These are phyloP conservation scores for Trichoderma koningiopsis DNA, from an alignment of 2,329 filamentous ascomycete species.

Conservation along the genomic window DNA sequence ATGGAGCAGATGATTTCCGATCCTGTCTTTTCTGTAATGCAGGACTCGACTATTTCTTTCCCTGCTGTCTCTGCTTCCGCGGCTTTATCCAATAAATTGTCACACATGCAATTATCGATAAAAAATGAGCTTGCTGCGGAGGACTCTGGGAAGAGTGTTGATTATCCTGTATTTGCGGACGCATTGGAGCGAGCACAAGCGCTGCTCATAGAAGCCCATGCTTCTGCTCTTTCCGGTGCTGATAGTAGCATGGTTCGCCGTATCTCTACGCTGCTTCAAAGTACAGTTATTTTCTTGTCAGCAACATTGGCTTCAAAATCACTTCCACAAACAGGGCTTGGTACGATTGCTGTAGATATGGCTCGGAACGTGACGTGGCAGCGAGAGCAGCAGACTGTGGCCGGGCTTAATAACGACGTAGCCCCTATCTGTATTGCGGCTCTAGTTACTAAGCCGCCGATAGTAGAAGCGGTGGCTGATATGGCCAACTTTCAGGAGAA, in stretches of 20 bases:
- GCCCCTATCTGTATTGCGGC: conserved; percentile 33
- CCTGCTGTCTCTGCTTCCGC: conserved; percentile 62
- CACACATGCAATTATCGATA: conserved; percentile 42
- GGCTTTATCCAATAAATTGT: conserved; percentile 40
- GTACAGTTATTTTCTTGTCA: conserved; percentile 65
- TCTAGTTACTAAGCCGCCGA: conserved; percentile 42
- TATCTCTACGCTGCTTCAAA: conserved; percentile 65
- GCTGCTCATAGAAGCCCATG: conserved; percentile 64
- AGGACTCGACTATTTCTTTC: conserved; percentile 89
- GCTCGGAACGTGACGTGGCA: conserved; percentile 69
- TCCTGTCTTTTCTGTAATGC: conserved; percentile 83
- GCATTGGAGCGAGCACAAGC: conserved; percentile 67
- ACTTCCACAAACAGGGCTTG: conserved; percentile 56
- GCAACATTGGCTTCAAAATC: conserved; percentile 56
- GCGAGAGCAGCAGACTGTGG: conserved; percentile 62
- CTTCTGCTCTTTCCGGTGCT: conserved; percentile 54
- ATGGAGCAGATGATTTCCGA: conserved; percentile 74
- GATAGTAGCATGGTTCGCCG: conserved; percentile 64
- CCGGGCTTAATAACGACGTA: conserved; percentile 38
- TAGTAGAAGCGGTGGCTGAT: conserved; percentile 52
- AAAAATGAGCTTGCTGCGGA: conserved; percentile 34
- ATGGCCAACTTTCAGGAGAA: conserved; percentile 71
- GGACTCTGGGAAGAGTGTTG: conserved; percentile 33
- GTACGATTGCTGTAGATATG: conserved; percentile 67
- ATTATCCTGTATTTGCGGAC: conserved; percentile 53